Evolutionary conservation across 176 grass and related monocot species (phyloP).

Genomic region (Bolboschoenus planiculmis): DNA sequence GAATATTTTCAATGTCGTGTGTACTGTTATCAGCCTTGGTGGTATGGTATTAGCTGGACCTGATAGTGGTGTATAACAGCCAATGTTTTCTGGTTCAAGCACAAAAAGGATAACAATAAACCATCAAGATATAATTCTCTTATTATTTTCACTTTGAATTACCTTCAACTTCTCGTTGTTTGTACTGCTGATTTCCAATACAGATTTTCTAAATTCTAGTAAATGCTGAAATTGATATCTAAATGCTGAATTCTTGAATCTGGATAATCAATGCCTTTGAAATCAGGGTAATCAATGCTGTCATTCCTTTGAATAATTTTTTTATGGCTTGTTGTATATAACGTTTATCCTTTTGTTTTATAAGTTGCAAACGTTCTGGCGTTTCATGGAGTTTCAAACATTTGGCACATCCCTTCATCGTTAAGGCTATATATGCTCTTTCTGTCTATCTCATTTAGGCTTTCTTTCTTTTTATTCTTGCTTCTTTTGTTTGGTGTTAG

Average conservation of each 20-base stretch:
- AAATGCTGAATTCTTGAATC: no score
- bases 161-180: no score
- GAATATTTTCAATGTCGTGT: neutral
- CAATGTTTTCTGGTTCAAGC: no score
- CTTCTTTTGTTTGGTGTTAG: neutral
- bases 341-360: slow-evolving; percentile 24
- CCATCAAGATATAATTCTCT: no score
- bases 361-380: slow-evolving; percentile 70
- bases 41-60: no score
- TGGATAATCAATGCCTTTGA: neutral
- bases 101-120: no score
- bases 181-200: no score
- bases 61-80: no score
- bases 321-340: neutral
- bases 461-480: neutral
- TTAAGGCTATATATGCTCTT: slow-evolving; percentile 60
- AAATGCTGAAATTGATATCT: no score
- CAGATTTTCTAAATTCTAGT: no score
- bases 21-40: neutral
- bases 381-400: slow-evolving; percentile 87
- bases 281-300: neutral
- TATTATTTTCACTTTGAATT: no score
- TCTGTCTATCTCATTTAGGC: neutral
- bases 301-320: neutral
- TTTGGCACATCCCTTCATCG: slow-evolving; percentile 90